Evolutionary conservation across 2,329 filamentous ascomycete species (phyloP), one percentile per base, ranked within the genome.

Genomic region (Sarocladium brachiariae): DNA sequence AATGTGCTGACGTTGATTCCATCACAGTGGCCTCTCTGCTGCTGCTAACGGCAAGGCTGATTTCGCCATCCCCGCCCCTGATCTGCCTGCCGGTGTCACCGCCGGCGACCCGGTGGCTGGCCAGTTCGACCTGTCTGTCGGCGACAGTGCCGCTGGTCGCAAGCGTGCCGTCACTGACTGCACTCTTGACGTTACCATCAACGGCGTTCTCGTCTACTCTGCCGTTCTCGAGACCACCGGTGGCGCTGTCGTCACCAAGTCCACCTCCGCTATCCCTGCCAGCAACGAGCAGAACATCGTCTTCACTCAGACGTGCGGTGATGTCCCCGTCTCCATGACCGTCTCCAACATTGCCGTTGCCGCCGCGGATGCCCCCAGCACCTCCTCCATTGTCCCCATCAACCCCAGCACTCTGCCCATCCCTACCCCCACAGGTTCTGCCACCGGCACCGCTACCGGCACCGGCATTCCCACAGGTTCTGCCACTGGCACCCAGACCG

Each of bases 91-190:
- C 2, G 81, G 81, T 24, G 77, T 84, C 51, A 69, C 69, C 0
- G 76, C 83, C 45, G 69, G 70, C 13, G 70, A 72, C 13, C 67
- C 86, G 7, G 71, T 83, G 51, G 75, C 72, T 54, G 65, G 68
- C 34, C 84, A 84, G 61, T 64, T 72, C 19, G 66, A 66, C 23
- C 19, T 27, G 39, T 43, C 11, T 19, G 4, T 21, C 21, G 6
- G 21, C 6, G 14, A 11, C 4, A 25, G 21, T 8, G 14, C 39
- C n/a, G n/a, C n/a, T n/a, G 21, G 8, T n/a, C 39, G 39, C 39
- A 43, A 43, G 39, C 39, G 39, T 27, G 39, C 39, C 23, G 13
- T 23, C 7, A 43, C 39, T 27, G 39, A 43, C 23, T 43, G 39
- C 21, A 16, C 10, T 4, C 39, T 43, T 11, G 23, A 14, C 5